phyloP scores from a whole-genome alignment of 1,139 yeast genomes.

The Scheffersomyces segobiensis region DNA sequence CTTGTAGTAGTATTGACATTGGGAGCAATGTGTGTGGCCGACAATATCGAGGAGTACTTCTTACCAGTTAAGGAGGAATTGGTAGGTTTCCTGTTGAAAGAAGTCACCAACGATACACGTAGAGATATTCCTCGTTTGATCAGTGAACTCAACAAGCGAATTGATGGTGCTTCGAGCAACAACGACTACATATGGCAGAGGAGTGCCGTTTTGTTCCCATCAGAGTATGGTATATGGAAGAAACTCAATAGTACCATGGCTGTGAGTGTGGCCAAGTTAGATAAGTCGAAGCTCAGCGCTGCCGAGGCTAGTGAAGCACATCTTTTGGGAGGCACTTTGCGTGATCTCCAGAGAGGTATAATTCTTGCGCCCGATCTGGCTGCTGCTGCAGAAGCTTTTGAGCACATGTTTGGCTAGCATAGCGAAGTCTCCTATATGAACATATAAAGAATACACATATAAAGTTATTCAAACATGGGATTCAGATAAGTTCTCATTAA shows the following conservation, averaged over 20 bases:
- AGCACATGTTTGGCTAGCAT: not conserved
- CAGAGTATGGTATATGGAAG: constrained; percentile 68
- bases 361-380: constrained; percentile 28
- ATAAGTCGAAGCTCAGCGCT: constrained; percentile 54
- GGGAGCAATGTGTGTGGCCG: constrained; percentile 78
- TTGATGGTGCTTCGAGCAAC: constrained; percentile 12
- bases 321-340: constrained; percentile 42
- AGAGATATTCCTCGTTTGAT: constrained; percentile 62
- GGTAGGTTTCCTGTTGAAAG: constrained; percentile 47
- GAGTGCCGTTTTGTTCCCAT: constrained; percentile 73
- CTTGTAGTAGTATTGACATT: constrained; percentile 66
- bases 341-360: constrained; percentile 61
- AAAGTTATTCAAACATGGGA: too few relatives aligned
- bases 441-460: not conserved
- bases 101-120: constrained; percentile 50
- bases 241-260: constrained; percentile 52
- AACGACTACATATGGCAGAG: constrained; percentile 54
- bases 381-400: not conserved
- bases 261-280: constrained; percentile 45
- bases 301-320: constrained; percentile 54
- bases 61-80: constrained; percentile 71
- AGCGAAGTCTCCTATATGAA: too few relatives aligned
- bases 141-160: constrained; percentile 46
- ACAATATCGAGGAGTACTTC: constrained; percentile 58
- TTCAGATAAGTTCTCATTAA: too few relatives aligned